Evolutionary conservation across 2,329 filamentous ascomycete genomes (phyloP).

Genomic region (Stagonosporopsis chrysanthemi): DNA sequence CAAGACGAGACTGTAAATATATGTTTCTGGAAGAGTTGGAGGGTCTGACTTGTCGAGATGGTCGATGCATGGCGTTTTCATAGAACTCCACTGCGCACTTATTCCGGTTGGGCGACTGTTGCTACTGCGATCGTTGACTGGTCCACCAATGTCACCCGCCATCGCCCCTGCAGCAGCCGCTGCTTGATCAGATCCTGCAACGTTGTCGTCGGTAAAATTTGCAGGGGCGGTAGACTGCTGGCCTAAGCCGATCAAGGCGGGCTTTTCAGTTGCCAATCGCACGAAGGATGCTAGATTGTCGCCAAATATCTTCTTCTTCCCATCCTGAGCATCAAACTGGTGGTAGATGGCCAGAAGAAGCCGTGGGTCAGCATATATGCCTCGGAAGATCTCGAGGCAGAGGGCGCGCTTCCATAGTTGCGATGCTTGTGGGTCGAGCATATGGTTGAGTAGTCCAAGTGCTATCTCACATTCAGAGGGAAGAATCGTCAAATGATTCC

Average conservation of each 20-base stretch:
- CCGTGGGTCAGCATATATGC: slow-evolving; percentile 81
- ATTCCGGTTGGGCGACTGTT: slow-evolving; percentile 76
- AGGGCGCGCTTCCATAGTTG: slow-evolving; percentile 85
- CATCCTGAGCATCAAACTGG: slow-evolving; percentile 77
- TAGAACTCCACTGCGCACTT: slow-evolving; percentile 88
- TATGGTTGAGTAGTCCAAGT: slow-evolving; percentile 79
- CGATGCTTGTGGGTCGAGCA: slow-evolving; percentile 83
- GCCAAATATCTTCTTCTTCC: slow-evolving; percentile 77
- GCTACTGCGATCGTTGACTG: slow-evolving; percentile 65
- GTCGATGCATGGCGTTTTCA: slow-evolving; percentile 88
- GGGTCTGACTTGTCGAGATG: slow-evolving; percentile 92
- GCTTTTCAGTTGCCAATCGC: slow-evolving; percentile 90
- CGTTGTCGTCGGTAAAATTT: slow-evolving; percentile 63
- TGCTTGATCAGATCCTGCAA: slow-evolving; percentile 77
- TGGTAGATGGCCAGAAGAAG: slow-evolving; percentile 81
- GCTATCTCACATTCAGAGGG: slow-evolving; percentile 83
- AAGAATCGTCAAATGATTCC: slow-evolving; percentile 77
- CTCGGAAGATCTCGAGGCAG: slow-evolving; percentile 89
- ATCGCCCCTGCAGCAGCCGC: slow-evolving; percentile 88
- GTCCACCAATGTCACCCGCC: slow-evolving; percentile 80
- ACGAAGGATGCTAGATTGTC: slow-evolving; percentile 88
- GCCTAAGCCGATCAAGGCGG: slow-evolving; percentile 84
- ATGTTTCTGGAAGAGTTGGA: slow-evolving; percentile 85
- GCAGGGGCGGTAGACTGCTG: slow-evolving; percentile 86
- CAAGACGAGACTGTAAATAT: slow-evolving; percentile 87